phyloP scores from a whole-genome alignment of 2,329 filamentous ascomycete genomes.

The Beauveria medogensis region DNA sequence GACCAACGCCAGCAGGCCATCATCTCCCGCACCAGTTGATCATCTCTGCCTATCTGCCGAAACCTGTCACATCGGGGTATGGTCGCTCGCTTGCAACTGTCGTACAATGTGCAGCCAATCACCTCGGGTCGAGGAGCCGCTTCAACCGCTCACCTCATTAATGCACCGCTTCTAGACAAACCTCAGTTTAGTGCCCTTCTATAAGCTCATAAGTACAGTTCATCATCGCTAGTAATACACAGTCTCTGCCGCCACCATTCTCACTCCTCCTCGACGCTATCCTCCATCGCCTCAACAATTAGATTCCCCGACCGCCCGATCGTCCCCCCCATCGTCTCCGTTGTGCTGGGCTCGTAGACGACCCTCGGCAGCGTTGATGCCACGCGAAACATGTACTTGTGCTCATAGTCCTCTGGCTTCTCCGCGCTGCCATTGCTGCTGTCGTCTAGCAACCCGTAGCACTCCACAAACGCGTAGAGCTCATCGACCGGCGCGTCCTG shows the following conservation, averaged over 20 bases:
- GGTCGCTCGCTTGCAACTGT: too few relatives aligned
- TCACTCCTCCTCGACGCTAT: slow-evolving; percentile 29
- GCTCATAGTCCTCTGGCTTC: slow-evolving; percentile 62
- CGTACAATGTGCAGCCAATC: too few relatives aligned
- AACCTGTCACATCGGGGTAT: too few relatives aligned
- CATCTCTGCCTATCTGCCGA: too few relatives aligned
- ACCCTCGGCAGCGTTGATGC: slow-evolving; percentile 78
- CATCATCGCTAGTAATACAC: slow-evolving; percentile 7
- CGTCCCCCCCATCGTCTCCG: slow-evolving; percentile 58
- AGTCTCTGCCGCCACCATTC: slow-evolving; percentile 16
- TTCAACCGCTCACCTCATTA: background rate
- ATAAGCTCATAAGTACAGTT: background rate
- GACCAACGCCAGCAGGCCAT: background rate
- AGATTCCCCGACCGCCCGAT: slow-evolving; percentile 81
- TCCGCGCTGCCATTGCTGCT: slow-evolving; percentile 18
- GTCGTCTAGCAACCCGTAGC: slow-evolving; percentile 57
- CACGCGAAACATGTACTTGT: slow-evolving; percentile 78
- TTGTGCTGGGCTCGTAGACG: slow-evolving; percentile 63
- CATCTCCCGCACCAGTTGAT: background rate
- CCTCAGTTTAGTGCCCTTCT: too few relatives aligned
- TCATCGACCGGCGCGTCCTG: slow-evolving; percentile 70
- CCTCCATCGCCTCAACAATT: slow-evolving; percentile 62
- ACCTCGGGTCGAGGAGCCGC: too few relatives aligned
- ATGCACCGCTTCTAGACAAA: too few relatives aligned
- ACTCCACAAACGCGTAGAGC: slow-evolving; percentile 93